A percentile compares a stretch with the other conserved stretches of the same genome.
Conservation (phyloP, 2,329 filamentous ascomycete genomes). For the Colletotrichum tropicicola region DNA sequence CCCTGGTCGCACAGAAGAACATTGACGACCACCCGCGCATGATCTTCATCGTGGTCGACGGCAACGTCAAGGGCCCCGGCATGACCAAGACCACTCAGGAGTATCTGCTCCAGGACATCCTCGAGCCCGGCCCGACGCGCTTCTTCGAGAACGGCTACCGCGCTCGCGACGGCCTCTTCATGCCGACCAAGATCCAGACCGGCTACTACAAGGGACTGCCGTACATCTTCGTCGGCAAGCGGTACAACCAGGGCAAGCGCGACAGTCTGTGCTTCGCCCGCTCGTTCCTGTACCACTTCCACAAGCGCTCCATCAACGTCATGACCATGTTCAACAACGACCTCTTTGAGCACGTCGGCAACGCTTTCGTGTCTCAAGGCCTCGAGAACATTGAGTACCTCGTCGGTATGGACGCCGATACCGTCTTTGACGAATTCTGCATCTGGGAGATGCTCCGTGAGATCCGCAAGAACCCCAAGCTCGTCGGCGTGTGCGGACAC, state of each 20-base stretch:
- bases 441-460: constrained; percentile 53
- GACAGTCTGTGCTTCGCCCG: constrained; percentile 59
- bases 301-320: constrained; percentile 48
- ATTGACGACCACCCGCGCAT: constrained; percentile 50
- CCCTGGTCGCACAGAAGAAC: constrained; percentile 52
- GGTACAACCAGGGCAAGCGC: constrained; percentile 58
- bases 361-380: constrained; percentile 46
- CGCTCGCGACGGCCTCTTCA: constrained; percentile 54
- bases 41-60: constrained; percentile 59
- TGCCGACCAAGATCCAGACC: constrained; percentile 53
- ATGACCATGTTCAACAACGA: constrained; percentile 56
- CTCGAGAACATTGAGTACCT: constrained; percentile 52
- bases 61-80: constrained; percentile 54
- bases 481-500: constrained; percentile 58
- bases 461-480: constrained; percentile 50
- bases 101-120: constrained; percentile 56
- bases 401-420: constrained; percentile 58
- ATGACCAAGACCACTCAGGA: constrained; percentile 58
- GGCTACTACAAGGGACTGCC: constrained; percentile 56
- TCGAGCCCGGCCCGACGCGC: constrained; percentile 43
- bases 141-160: constrained; percentile 53
- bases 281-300: constrained; percentile 58
- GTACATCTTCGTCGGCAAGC: constrained; percentile 57
- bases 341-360: constrained; percentile 50
- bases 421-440: constrained; percentile 54